Base-by-base conservation (phyloP, 169 alveolate genomes). In the Babesia bigemina region DNA sequence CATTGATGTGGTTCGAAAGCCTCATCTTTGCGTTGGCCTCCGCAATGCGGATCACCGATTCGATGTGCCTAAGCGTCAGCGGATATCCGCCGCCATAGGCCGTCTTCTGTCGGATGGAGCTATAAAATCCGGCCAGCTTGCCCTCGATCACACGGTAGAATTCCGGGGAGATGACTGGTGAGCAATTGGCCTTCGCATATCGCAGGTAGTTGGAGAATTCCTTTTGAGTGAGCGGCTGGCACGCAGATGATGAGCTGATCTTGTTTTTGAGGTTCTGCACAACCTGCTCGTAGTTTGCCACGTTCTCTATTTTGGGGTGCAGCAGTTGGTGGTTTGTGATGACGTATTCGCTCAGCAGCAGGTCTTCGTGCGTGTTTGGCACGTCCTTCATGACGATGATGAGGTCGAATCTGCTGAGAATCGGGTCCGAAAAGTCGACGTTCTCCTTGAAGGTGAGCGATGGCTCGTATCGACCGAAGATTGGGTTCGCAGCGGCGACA, bases 401-500 rank as follows among this genome's bases (percentile, higher is more conserved):
- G 59, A 98, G 90, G 92, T 98, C 99, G 91, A 98, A 98, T 71
- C 99, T 94, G 57, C 99, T 95, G 75, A 98, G 91, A 67, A 98
- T 97, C 0, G 99, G 99, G 66, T 98, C 99, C 26, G 99, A 94
- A 57, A 98, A 91, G 84, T 98, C 99, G 42, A 98, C 99, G 91
- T 98, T 98, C 82, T 98, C 99, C 66, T 93, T 92, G 86, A 98
- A 98, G 66, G 98, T 95, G 70, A 94, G 71, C 67, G 97, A 91
- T 22, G 98, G 96, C 79, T 98, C 99, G 86, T 98, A 98, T 60
- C 99, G 88, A 14, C 99, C 98, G 66, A 87, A 92, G 47, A 79
- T 91, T 29, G 99, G 99, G 91, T 98, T 98, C 0, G 99, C 99
- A n/a, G 99, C 99, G 4, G 99, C 99, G 36, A 98, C 96, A 45